Evolutionary conservation across 1,284 basidiomycete genomes (phyloP), one percentile per base, ranked within the genome.

Genomic region (Grifola frondosa): DNA sequence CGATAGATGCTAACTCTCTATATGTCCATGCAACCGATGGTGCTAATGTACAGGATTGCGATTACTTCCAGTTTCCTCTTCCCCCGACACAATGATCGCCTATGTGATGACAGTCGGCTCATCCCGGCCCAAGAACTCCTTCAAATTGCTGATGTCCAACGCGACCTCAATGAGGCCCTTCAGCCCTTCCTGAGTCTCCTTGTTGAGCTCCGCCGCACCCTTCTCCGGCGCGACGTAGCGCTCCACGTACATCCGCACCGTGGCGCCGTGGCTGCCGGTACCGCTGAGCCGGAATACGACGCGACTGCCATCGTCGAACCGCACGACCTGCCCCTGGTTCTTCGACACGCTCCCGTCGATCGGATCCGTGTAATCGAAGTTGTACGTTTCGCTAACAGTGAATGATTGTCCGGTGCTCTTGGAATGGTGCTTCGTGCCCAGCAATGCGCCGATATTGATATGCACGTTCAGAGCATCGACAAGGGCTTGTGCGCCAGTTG

Each of bases 291-390:
- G 82, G 80, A 97, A 98, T 48, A 99, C 92, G 53, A 99, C 89
- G 39, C 96, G 80, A 40, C 85, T 90, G 16, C 95, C 96, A 64
- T 99, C 96, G 25, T 73, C 72, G 69, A 99, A 99, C 49, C 80
- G 81, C 63, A 97, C 82, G 64, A 95, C 90, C 59, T 98, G 86
- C 6, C 97, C 97, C 67, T 99, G 97, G 69, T 98, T 97, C 70
- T 87, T 89, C 56, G 88, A 91, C 50, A 98, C 82, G 40, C 88
- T 92, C 42, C 84, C 77, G 66, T 99, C 97, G 66, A 99, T 97
- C 16, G 96, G 97, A 68, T 99, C 97, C 31, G 85, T 97, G 79
- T 99, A 99, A 61, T 86, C 80, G 64, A 99, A 99, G 75, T 95
- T 87, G 69, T 84, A 88, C 30, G 88, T 74, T 23, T 82, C 78